Conservation (phyloP, 495 filamentous ascomycete genomes). For the Aspergillus taichungensis region DNA sequence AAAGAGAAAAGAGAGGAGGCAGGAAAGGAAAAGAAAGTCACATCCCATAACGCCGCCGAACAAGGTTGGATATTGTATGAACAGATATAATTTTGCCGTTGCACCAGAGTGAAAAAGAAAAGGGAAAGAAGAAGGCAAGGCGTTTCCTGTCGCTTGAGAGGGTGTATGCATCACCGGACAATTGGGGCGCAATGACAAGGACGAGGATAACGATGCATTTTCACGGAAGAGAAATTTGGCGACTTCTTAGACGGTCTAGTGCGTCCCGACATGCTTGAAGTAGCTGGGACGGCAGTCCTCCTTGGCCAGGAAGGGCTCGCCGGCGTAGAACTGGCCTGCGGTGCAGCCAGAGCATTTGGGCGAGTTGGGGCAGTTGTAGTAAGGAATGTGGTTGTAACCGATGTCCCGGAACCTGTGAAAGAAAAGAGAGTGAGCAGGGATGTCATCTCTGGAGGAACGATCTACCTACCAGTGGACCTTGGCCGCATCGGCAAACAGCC, state of each 20-base stretch:
- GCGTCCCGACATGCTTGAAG: conserved; percentile 88
- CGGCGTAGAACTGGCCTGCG: conserved; percentile 78
- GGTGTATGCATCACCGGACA: too few species aligned
- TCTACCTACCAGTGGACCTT: conserved; percentile 86
- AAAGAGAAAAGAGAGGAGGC: conserved; percentile 4
- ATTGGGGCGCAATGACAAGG: too few species aligned
- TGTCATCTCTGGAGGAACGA: not conserved
- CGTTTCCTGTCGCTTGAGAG: too few species aligned
- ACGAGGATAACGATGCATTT: not conserved
- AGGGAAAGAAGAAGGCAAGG: not conserved
- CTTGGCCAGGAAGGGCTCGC: conserved; percentile 69
- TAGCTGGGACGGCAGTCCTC: conserved; percentile 96
- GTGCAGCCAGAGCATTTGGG: conserved; percentile 88
- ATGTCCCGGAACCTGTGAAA: conserved; percentile 90
- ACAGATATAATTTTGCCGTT: too few species aligned
- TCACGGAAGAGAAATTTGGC: not conserved
- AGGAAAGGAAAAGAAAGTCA: conserved; percentile 6
- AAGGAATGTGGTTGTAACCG: conserved; percentile 96
- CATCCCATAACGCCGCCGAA: conserved; percentile 16
- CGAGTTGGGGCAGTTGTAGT: conserved; percentile 96
- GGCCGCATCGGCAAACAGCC: conserved; percentile 80
- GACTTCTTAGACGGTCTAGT: conserved; percentile 31
- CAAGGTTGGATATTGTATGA: too few species aligned
- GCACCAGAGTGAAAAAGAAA: not conserved
- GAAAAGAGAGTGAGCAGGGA: conserved; percentile 9